Base-by-base conservation (phyloP, 129 eudicot species). In the Calendula officinalis region DNA sequence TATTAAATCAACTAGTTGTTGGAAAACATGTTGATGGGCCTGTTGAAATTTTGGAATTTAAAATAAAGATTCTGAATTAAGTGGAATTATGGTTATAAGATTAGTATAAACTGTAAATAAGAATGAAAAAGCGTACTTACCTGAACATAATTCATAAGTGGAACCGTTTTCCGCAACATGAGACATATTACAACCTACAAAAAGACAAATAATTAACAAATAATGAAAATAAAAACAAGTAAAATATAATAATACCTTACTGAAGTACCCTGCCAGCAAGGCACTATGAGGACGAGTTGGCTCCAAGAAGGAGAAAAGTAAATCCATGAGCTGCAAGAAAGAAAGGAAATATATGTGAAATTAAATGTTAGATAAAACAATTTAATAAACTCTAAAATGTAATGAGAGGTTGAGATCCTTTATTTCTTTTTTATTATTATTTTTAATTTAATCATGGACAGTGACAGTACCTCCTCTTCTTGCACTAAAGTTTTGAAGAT, bases 271-370 rank as follows among this genome's bases (percentile, higher is more conserved):
- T 36, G 97, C 97, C 68, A 90, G 67, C 73, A 76, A 78, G 41
- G 95, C 84, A 67, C 92, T 87, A 65, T 90, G 95, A 15, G 79
- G 68, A 50, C 81, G 97, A 64, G 81, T 74, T 60, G 97, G 92
- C 68, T 90, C 92, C 87, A 86, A 67, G 67, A 86, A 90, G 36
- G 97, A 90, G 74, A 90, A 90, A 17, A 90, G 95, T 53, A 90
- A 65, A 68, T 90, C 62, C 92, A 90, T 86, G 5, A 90, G 83
- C 97, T 90, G 86, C 79, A 74, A 59, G 15, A 7, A 6, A 22
- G 44, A 50, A 59, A 39, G 4, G 22, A 11, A 6, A 27, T 45
- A 27, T 45, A 55, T 9, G 17, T 42, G 58, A 33, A 56, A 41
- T 9, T 56, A 32, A 60, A 15, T 7, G 49, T 53, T 58, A 59